Evolutionary conservation across 148 eudicot genomes (phyloP), one percentile per base, ranked within the genome.

Genomic region (Diospyros lotus): DNA sequence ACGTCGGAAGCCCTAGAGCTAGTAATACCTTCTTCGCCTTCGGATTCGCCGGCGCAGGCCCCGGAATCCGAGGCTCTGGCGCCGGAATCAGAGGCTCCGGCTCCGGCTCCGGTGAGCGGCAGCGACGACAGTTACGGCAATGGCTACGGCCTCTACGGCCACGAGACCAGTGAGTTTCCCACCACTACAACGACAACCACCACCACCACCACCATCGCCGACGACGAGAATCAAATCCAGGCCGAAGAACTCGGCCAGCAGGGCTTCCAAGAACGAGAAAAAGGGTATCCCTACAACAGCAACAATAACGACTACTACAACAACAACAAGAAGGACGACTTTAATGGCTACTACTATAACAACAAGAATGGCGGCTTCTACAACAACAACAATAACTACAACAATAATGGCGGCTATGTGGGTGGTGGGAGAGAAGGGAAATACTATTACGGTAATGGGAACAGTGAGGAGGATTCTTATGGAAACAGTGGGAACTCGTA

Each of bases 141-240:
- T 48, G 83, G 86, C 40, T 84, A 84, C 18, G 88, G 88, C 15
- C 83, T 87, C 0, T 82, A 73, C 10, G 83, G 86, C 28, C 80
- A 69, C 15, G 82, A 84, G 73, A 53, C 83, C 3, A 70, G 43
- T 11, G 75, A 80, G 13, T 71, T 72, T 53, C 73, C 78, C 1
- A 79, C 82, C 9, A 52, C 80, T 0, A 46, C 28, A 5, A 73
- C 78, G 42, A 56, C 78, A 0, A 70, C 80, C 3, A 39, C 75
- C 9, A 39, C 66, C 10, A 12, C 54, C 50, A 56, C 82, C 53
- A 40, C 62, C 2, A 41, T 56, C 3, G 68, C 53, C 45, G 71
- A 61, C 18, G 73, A 74, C 6, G 85, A 74, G 12, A 77, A 63
- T 55, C 58, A 74, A 64, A 40, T 76, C 52, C 73, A 76, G 17